phyloP scores from a whole-genome alignment of 768 basidiomycete genomes.

The Xerocomellus dryophilus region DNA sequence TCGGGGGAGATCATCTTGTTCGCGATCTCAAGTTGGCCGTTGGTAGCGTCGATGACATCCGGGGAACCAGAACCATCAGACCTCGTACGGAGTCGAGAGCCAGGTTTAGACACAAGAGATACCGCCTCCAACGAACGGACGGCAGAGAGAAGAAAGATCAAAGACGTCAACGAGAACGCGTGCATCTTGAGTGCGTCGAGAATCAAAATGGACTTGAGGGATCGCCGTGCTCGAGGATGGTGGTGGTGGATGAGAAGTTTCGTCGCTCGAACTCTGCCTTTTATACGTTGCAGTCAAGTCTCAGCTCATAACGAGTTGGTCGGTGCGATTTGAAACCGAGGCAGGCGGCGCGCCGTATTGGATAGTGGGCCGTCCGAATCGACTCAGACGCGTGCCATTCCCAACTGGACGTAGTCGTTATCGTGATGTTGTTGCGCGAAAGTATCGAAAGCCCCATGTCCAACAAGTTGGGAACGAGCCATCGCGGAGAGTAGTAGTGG shows the following conservation, averaged over 20 bases:
- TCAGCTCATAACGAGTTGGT: not conserved
- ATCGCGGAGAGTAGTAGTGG: not conserved
- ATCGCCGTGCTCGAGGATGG: slow-evolving; percentile 4
- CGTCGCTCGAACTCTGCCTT: not conserved
- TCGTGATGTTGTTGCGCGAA: not conserved
- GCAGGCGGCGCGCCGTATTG: not conserved
- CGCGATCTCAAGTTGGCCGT: slow-evolving; percentile 36
- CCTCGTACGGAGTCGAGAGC: not conserved
- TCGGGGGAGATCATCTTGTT: slow-evolving; percentile 50
- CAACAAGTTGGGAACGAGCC: not conserved
- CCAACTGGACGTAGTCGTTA: not conserved
- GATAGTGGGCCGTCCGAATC: not conserved
- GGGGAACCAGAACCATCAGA: slow-evolving; percentile 2
- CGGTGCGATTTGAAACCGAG: slow-evolving; percentile 10
- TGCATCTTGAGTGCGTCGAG: slow-evolving; percentile 23
- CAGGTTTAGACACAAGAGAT: slow-evolving; percentile 14
- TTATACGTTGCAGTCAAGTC: slow-evolving; percentile 8
- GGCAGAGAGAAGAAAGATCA: slow-evolving; percentile 14
- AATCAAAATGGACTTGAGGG: slow-evolving; percentile 14
- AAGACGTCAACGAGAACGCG: slow-evolving; percentile 7
- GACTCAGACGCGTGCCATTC: not conserved
- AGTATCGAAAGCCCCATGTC: not conserved
- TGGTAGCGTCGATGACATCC: slow-evolving; percentile 22
- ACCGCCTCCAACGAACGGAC: slow-evolving; percentile 13
- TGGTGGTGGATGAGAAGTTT: not conserved